Conservation (phyloP, 2,329 filamentous ascomycete species). For the Plectosphaerella plurivora region DNA sequence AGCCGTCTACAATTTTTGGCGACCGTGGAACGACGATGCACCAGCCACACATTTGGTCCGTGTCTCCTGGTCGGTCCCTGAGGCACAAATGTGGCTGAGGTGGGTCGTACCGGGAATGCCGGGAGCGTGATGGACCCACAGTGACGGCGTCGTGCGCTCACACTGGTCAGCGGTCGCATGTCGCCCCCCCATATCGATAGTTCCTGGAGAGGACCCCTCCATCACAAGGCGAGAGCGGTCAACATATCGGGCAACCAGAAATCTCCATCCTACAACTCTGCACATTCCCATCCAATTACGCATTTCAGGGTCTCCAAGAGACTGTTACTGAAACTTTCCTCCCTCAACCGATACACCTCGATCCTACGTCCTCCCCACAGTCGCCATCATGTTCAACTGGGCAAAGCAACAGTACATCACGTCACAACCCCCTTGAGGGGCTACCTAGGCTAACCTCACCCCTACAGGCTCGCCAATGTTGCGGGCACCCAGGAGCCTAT, state of each 20-base stretch:
- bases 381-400: slow-evolving; percentile 79
- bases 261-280: neutral
- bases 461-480: slow-evolving; percentile 64
- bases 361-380: neutral
- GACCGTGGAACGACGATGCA: slow-evolving; percentile 4
- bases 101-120: neutral
- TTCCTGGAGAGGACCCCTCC: neutral
- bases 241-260: neutral
- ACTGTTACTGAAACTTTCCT: neutral
- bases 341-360: neutral
- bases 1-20: neutral
- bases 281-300: neutral
- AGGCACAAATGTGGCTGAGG: neutral
- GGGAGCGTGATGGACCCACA: slow-evolving; percentile 1
- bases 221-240: neutral
- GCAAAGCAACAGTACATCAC: slow-evolving; percentile 77
- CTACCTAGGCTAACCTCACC: slow-evolving; percentile 12
- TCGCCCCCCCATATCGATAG: too few relatives aligned
- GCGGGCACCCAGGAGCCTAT: slow-evolving; percentile 95
- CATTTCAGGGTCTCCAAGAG: neutral
- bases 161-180: too few relatives aligned
- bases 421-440: slow-evolving; percentile 15
- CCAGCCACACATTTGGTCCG: neutral
- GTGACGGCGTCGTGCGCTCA: too few relatives aligned
- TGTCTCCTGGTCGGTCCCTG: neutral